Evolutionary conservation across 768 basidiomycete genomes (phyloP).

Genomic region (Lyophyllum decastes): DNA sequence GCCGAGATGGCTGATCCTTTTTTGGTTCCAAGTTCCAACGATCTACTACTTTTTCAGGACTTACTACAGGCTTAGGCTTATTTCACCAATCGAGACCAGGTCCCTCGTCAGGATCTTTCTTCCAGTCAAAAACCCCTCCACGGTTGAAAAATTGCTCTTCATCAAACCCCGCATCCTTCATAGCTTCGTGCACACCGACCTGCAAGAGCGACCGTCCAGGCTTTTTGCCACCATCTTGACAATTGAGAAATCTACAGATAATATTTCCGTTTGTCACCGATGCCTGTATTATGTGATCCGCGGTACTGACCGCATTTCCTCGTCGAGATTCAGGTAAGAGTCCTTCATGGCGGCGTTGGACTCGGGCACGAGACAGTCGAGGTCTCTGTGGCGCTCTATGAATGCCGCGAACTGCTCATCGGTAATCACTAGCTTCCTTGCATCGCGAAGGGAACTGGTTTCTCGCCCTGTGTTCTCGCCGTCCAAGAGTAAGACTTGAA

Average conservation of each 20-base stretch:
- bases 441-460: slow-evolving; percentile 9
- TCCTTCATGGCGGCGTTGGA: slow-evolving; percentile 38
- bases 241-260: slow-evolving; percentile 29
- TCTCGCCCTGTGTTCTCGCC: slow-evolving; percentile 20
- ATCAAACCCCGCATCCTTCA: slow-evolving; percentile 10
- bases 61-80: too few species aligned
- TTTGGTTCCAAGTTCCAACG: too few species aligned
- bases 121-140: slow-evolving; percentile 27
- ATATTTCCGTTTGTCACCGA: neutral
- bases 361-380: slow-evolving; percentile 33
- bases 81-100: neutral
- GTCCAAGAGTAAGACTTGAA: slow-evolving; percentile 24
- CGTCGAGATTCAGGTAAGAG: slow-evolving; percentile 37
- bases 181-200: slow-evolving; percentile 10
- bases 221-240: slow-evolving; percentile 28
- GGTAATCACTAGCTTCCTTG: slow-evolving; percentile 32
- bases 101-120: slow-evolving; percentile 20
- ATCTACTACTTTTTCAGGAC: too few species aligned
- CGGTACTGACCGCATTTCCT: slow-evolving; percentile 33
- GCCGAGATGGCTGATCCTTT: neutral
- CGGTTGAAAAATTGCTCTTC: slow-evolving; percentile 27
- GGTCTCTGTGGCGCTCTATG: slow-evolving; percentile 26
- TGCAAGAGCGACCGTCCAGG: slow-evolving; percentile 30
- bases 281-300: neutral
- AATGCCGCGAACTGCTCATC: slow-evolving; percentile 33